Conservation (phyloP, 352 stramenopile genomes). For the Discostella stelligera region DNA sequence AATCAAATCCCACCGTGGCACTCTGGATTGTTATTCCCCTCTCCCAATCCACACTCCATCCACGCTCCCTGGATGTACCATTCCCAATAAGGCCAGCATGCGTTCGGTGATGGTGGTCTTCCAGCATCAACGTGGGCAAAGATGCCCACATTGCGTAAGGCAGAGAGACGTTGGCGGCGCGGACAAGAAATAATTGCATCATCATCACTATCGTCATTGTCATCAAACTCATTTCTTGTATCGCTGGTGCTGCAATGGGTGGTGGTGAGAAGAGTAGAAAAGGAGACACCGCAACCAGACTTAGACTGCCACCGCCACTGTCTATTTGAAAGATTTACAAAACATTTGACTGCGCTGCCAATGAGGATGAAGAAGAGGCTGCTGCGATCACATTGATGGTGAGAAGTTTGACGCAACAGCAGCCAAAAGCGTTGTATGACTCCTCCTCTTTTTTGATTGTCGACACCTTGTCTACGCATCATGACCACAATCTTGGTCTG, state of each 20-base stretch:
- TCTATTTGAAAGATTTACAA: not conserved
- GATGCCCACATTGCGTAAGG: conserved; percentile 88
- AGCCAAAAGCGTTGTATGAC: not conserved
- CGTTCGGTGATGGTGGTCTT: conserved; percentile 98
- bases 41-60: conserved; percentile 92
- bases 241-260: not conserved
- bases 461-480: too few relatives aligned
- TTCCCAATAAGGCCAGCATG: conserved; percentile 81
- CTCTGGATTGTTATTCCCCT: conserved; percentile 96
- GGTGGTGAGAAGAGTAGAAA: too few relatives aligned
- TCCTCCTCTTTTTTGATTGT: too few relatives aligned
- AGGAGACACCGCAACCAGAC: too few relatives aligned
- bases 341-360: not conserved
- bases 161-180: conserved; percentile 22
- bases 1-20: conserved; percentile 93
- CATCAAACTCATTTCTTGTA: not conserved
- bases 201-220: not conserved
- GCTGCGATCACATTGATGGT: not conserved
- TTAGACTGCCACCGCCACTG: too few relatives aligned
- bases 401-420: not conserved
- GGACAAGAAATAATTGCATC: not conserved
- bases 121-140: conserved; percentile 98
- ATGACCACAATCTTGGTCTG: too few relatives aligned
- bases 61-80: conserved; percentile 76
- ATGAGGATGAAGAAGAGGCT: not conserved